phyloP scores from a whole-genome alignment of 768 basidiomycete species.

The Leccinum longicurvipes region DNA sequence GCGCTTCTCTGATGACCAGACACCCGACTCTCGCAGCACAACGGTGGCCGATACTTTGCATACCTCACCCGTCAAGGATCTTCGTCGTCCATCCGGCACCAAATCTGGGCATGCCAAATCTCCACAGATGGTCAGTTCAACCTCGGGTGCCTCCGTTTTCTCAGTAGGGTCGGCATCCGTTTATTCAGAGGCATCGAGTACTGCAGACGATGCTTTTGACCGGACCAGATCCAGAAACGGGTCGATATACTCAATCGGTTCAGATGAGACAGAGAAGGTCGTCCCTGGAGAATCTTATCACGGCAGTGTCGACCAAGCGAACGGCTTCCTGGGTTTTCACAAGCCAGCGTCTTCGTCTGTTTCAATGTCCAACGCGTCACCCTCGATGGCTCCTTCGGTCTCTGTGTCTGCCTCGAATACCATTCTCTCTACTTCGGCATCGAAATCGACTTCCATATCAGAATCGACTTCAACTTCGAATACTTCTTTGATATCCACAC shows the following conservation, averaged over 20 bases:
- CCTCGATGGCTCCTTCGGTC: not conserved
- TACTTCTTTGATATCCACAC: constrained; percentile 13
- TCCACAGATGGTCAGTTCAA: constrained; percentile 18
- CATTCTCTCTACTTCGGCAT: constrained; percentile 11
- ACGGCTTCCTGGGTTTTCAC: not conserved
- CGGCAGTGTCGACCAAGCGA: constrained; percentile 7
- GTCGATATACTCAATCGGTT: constrained; percentile 8
- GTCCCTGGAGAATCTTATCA: constrained; percentile 7
- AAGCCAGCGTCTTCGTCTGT: not conserved
- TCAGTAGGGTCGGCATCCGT: constrained; percentile 24
- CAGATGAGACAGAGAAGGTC: constrained; percentile 20
- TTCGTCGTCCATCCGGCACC: not conserved
- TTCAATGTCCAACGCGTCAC: constrained; percentile 4
- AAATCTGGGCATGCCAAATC: constrained; percentile 20
- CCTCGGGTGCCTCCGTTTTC: constrained; percentile 27
- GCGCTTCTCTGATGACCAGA: constrained; percentile 14
- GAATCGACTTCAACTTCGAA: constrained; percentile 10
- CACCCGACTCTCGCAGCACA: constrained; percentile 1
- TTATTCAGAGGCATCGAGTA: constrained; percentile 27
- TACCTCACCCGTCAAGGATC: not conserved
- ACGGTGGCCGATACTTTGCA: constrained; percentile 1
- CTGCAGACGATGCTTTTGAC: constrained; percentile 3
- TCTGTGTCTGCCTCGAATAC: constrained; percentile 2
- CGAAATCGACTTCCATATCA: constrained; percentile 16
- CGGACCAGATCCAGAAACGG: constrained; percentile 11